Percentiles rank a stretch among this genome's conserved stretches.
Conservation (phyloP, 495 filamentous ascomycete genomes). For the Aspergillus leporis region DNA sequence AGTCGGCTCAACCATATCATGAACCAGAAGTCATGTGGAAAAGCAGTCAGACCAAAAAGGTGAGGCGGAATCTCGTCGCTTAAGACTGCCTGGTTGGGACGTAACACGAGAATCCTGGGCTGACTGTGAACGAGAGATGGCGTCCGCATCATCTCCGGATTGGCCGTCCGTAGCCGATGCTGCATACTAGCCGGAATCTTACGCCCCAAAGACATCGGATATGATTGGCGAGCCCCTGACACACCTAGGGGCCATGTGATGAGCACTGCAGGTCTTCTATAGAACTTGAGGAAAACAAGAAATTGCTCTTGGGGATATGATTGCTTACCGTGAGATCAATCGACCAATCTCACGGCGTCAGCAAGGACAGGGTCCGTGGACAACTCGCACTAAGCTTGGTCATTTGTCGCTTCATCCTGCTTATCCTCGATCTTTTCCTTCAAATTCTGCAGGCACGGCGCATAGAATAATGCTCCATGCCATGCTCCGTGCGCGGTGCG, state of each 20-base stretch:
- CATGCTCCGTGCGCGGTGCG: constrained; percentile 40
- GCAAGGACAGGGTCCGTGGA: neutral
- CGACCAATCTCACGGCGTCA: neutral
- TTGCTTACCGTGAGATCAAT: neutral
- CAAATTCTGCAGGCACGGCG: constrained; percentile 50
- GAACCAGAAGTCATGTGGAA: neutral
- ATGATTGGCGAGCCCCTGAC: neutral
- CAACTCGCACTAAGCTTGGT: constrained; percentile 14
- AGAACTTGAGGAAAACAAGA: neutral
- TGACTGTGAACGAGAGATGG: neutral
- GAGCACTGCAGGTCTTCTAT: neutral
- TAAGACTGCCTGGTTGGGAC: neutral
- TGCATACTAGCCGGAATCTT: neutral
- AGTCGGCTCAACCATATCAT: neutral
- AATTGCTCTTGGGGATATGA: neutral
- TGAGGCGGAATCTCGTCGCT: neutral
- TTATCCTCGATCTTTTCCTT: constrained; percentile 23
- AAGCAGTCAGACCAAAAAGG: neutral
- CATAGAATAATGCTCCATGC: constrained; percentile 45
- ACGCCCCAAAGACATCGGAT: neutral
- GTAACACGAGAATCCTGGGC: neutral
- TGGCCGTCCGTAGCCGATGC: constrained; percentile 3
- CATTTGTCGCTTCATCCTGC: constrained; percentile 6
- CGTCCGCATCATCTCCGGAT: neutral
- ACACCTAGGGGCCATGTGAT: neutral